A percentile compares a stretch with the other conserved stretches of the same genome.
Conservation (phyloP, 768 basidiomycete species). For the Boletus speciosus region DNA sequence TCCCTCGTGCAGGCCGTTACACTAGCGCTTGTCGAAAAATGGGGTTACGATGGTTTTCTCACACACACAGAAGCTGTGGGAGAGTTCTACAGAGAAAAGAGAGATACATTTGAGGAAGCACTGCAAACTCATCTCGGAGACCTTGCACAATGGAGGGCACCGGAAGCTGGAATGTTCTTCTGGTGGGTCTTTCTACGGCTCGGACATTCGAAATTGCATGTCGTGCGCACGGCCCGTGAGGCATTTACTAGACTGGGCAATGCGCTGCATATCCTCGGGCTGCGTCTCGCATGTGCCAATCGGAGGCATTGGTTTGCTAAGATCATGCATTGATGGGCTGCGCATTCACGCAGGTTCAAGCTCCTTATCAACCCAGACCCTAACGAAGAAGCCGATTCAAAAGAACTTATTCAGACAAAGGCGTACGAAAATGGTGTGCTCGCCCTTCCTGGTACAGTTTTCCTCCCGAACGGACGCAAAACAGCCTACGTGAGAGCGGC, state of each 20-base stretch:
- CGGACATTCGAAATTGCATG: conserved; percentile 4
- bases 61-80: conserved; percentile 66
- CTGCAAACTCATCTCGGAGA: conserved; percentile 75
- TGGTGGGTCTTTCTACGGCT: conserved; percentile 47
- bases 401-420: conserved; percentile 63
- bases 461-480: conserved; percentile 67
- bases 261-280: background rate
- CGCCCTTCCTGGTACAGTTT: conserved; percentile 84
- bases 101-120: conserved; percentile 74
- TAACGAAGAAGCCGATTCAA: conserved; percentile 59
- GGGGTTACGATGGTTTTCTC: conserved; percentile 77
- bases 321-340: conserved; percentile 17
- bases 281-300: conserved; percentile 3
- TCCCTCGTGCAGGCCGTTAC: conserved; percentile 63
- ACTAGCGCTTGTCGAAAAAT: conserved; percentile 53
- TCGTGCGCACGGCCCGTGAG: conserved; percentile 4
- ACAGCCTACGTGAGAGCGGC: conserved; percentile 78
- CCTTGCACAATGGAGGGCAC: conserved; percentile 67
- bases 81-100: conserved; percentile 67
- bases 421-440: conserved; percentile 82
- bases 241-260: background rate
- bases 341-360: conserved; percentile 55
- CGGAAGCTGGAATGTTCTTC: conserved; percentile 87
- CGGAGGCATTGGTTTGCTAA: conserved; percentile 2
- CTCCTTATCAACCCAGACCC: conserved; percentile 42